Percentiles rank a stretch among this genome's conserved stretches.
Evolutionary conservation across 2,329 filamentous ascomycete species (phyloP).

Genomic region (Bretziella fagacearum): DNA sequence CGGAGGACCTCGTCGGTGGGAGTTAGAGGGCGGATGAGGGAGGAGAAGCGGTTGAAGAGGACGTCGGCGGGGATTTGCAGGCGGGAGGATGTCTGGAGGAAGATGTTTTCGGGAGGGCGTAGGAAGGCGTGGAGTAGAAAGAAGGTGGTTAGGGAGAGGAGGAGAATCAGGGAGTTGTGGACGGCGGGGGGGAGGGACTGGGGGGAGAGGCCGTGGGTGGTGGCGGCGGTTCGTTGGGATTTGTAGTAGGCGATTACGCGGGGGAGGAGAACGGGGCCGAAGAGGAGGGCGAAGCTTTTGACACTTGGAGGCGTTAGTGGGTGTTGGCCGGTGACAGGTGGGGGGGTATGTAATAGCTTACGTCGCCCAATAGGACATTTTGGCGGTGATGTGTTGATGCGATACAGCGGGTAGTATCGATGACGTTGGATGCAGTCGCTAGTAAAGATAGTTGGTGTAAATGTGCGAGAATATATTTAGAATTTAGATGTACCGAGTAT

Average conservation of each 20-base stretch:
- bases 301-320: slow-evolving; percentile 23
- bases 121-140: slow-evolving; percentile 47
- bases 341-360: slow-evolving; percentile 10
- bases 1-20: slow-evolving; percentile 46
- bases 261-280: slow-evolving; percentile 57
- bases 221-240: slow-evolving; percentile 29
- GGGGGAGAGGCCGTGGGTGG: slow-evolving; percentile 26
- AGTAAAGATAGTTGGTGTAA: too few relatives aligned
- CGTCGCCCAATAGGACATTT: slow-evolving; percentile 13
- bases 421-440: too few relatives aligned
- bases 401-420: too few relatives aligned
- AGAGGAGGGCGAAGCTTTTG: slow-evolving; percentile 39
- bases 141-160: slow-evolving; percentile 32
- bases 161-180: slow-evolving; percentile 40
- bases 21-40: slow-evolving; percentile 38
- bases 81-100: slow-evolving; percentile 58
- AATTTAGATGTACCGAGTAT: too few relatives aligned
- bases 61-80: slow-evolving; percentile 74
- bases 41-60: slow-evolving; percentile 58
- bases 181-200: slow-evolving; percentile 37
- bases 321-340: background rate
- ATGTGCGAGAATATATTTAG: too few relatives aligned
- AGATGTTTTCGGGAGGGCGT: slow-evolving; percentile 63
- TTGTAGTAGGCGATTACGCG: slow-evolving; percentile 49
- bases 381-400: slow-evolving; percentile 3